Base-by-base conservation (phyloP, 2,329 filamentous ascomycete species). In the Clonostachys sp. region DNA sequence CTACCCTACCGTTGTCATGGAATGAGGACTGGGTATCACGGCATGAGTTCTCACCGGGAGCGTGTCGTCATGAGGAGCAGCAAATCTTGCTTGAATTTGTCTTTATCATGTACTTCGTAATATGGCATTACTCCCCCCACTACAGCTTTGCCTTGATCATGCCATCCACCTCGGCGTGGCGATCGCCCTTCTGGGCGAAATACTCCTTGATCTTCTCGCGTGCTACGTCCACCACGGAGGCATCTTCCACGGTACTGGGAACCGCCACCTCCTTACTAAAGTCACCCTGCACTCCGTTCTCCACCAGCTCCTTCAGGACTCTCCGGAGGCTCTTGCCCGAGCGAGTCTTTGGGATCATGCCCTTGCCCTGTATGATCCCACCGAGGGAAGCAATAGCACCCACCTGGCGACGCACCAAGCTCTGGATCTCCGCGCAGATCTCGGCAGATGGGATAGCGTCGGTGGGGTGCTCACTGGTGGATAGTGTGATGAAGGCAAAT, bases 311-410 rank as follows among this genome's bases (percentile, higher is more conserved):
- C 34, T 89, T 77, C 62, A 96, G 68, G 34, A 95, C 89, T 20
- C 91, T 75, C 5, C 91, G 76, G 50, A 96, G 66, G 5, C 90
- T 96, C 77, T 96, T 97, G 30, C 92, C 92, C n/a, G 86, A 90
- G 30, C 91, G 72, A 14, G 92, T 96, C 72, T 91, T 91, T 6
- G 92, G 91, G 45, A 96, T 96, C 77, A 95, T 91, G 14, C 85
- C 85, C 54, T 83, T 83, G 38, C 89, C 89, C 53, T 90, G 87
- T 45, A 96, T 87, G 59, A 96, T 86, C 3, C 91, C 91, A 9
- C 90, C 90, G 0, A 97, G 75, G 3, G 82, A 81, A 2, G 92
- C 91, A 53, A 97, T 96, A 18, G 88, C 83, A 7, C 91, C 91
- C 47, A 97, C 94, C 58, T 95, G 88, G 34, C 77, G 74, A 24